phyloP scores from a whole-genome alignment of 2,329 filamentous ascomycete genomes.

The Penicillium sp. region DNA sequence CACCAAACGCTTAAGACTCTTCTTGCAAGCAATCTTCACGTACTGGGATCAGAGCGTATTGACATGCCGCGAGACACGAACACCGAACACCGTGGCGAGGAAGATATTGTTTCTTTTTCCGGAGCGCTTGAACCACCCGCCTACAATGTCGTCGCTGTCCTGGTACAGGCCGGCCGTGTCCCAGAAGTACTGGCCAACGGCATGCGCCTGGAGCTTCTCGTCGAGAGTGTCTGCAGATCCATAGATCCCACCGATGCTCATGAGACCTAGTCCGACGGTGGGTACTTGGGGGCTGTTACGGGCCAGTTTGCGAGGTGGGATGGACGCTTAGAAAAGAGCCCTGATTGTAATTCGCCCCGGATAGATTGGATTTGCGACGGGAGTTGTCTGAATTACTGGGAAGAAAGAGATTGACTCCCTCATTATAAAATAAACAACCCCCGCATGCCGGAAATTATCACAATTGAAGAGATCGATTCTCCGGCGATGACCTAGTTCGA shows the following conservation, averaged over 20 bases:
- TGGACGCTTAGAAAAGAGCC: constrained; percentile 10
- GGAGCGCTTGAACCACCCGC: constrained; percentile 45
- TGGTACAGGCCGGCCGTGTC: constrained; percentile 38
- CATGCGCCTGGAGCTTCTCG: constrained; percentile 30
- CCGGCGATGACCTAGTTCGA: too few relatives aligned
- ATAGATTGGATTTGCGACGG: too few relatives aligned
- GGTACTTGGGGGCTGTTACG: constrained; percentile 24
- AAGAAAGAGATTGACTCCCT: too few relatives aligned
- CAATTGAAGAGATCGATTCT: too few relatives aligned
- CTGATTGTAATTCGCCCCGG: too few relatives aligned
- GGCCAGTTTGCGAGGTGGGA: constrained; percentile 19
- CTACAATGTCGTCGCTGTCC: constrained; percentile 34
- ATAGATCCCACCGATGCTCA: constrained; percentile 25
- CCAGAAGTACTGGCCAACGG: constrained; percentile 35
- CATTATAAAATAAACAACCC: too few relatives aligned
- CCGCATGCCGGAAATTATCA: too few relatives aligned
- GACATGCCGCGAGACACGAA: constrained; percentile 1
- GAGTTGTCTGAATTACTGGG: too few relatives aligned
- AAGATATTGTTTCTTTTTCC: constrained; percentile 50
- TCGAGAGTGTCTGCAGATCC: constrained; percentile 18
- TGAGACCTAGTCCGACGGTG: constrained; percentile 29
- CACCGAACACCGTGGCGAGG: constrained; percentile 44
- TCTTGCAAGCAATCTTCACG: constrained; percentile 37
- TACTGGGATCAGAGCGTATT: constrained; percentile 41
- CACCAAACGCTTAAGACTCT: constrained; percentile 40